Evolutionary conservation across 139 green algal genomes (phyloP).

Genomic region (Closterium sp.): DNA sequence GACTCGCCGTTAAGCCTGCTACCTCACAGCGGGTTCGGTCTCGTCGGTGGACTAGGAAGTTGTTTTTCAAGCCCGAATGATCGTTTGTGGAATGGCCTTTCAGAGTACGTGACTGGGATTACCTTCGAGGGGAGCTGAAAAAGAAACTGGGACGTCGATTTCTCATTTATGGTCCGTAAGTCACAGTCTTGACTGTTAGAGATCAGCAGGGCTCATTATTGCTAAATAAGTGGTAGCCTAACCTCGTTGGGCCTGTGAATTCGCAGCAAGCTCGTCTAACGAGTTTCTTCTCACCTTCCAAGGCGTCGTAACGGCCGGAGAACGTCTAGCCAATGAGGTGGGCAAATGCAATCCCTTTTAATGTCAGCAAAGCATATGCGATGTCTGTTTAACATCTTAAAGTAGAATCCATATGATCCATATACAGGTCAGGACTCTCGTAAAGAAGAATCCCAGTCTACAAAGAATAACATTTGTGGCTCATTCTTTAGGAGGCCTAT

Average conservation of each 20-base stretch:
- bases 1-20: neutral
- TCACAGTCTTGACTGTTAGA: neutral
- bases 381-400: neutral
- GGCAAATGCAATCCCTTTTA: neutral
- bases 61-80: neutral
- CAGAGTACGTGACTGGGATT: slow-evolving; percentile 2
- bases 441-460: slow-evolving; percentile 18
- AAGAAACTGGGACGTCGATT: neutral
- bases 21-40: too few relatives aligned
- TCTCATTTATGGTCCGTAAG: neutral
- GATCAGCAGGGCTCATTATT: neutral
- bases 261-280: slow-evolving; percentile 40
- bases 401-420: neutral
- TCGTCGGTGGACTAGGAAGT: too few relatives aligned
- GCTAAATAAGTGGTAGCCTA: neutral
- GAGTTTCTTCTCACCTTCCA: slow-evolving; percentile 51
- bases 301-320: slow-evolving; percentile 45
- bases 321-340: slow-evolving; percentile 50
- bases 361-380: neutral
- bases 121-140: neutral
- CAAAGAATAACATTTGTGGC: slow-evolving; percentile 42
- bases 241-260: neutral
- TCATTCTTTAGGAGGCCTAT: slow-evolving; percentile 52
- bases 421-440: slow-evolving; percentile 27
- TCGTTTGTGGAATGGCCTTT: neutral